Evolutionary conservation across 2,329 filamentous ascomycete species (phyloP), one percentile per base, ranked within the genome.

Genomic region (Aurifilum marmelostoma): DNA sequence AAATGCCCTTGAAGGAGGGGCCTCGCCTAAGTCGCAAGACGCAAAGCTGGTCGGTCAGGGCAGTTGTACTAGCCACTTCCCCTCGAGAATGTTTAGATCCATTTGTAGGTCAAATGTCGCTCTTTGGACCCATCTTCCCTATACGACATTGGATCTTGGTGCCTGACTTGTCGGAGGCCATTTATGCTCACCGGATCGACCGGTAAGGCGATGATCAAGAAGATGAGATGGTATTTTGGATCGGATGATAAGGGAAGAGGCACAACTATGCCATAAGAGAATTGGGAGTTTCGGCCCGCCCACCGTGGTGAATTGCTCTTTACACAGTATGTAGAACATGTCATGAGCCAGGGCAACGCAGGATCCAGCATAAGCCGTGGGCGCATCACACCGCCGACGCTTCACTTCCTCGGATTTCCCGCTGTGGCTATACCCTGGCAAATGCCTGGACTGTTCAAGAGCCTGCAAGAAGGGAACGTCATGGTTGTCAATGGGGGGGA

Each of bases 221-320:
- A 58, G 34, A 64, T 37, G 47, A 18, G 34, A 63, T 41, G 50
- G 21, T 21, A 24, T 50, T 27, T 41, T 27, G 62, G 62, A 64
- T 47, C 24, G 27, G 18, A 29, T 56, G 18, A 29, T 21, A 41
- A 41, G n/a, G n/a, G 24, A 29, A 29, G 27, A 63, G 29, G 16
- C 41, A 41, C 39, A 29, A n/a, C 52, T 67, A 9, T 50, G 52
- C 37, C 50, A 56, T 50, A 18, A 24, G 29, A 16, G 29, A 16
- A 24, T 14, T 67, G n/a, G 66, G 60, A 63, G 37, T 63, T 24
- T 32, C 60, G 66, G 60, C 50, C 66, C 60, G 66, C 21, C 54
- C 59, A 47, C 66, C 50, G 66, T 41, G 50, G n/a, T 16, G 18
- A 43, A 24, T 27, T 18, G 29, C 32, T 27, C 32, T 27, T 2